Base-by-base conservation (phyloP, 2,329 filamentous ascomycete species). In the Diplodia mutila region DNA sequence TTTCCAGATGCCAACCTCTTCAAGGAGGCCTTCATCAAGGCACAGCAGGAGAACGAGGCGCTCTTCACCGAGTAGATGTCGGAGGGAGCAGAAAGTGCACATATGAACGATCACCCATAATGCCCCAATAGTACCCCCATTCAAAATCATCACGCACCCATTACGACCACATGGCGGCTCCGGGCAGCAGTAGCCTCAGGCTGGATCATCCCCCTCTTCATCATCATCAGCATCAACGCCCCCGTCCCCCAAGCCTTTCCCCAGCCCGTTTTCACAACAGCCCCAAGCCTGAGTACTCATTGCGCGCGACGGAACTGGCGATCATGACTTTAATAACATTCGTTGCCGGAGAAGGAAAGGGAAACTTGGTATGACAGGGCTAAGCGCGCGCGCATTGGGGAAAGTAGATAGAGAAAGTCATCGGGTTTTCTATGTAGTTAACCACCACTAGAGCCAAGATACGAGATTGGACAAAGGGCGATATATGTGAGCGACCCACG, bases 21-120 rank as follows among this genome's bases (percentile, higher is more conserved):
- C 89, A 98, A 97, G 87, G 94, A 98, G 72, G 90, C 93, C 67
- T 98, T 98, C 85, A 89, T 97, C 84, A 93, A 96, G 86, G 94
- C 95, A 66, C 94, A 97, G 85, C 89, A 94, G 84, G 93, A 97
- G 80, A 99, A 98, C 83, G 93, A 95, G 86, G 88, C 87, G 72
- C 85, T 97, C 68, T 96, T 97, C 74, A 51, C 21, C 32, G 64
- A 66, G 64, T 66, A 66, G 37, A 51, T 46, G 18, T 46, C 29
- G 42, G 46, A 51, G 34, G 57, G 46, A 37, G 59, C 46, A 63
- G 12, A 46, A 55, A 34, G 51, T 54, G 46, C 59, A 63, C 59
- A 63, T 65, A 65, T 55, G 32, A 29, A 42, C 25, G 61, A 65
- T 21, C 49, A 39, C 51, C 61, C 25, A 63, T 51, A 63, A 51